phyloP scores from a whole-genome alignment of 495 filamentous ascomycete genomes.

The Xylaria sp. region DNA sequence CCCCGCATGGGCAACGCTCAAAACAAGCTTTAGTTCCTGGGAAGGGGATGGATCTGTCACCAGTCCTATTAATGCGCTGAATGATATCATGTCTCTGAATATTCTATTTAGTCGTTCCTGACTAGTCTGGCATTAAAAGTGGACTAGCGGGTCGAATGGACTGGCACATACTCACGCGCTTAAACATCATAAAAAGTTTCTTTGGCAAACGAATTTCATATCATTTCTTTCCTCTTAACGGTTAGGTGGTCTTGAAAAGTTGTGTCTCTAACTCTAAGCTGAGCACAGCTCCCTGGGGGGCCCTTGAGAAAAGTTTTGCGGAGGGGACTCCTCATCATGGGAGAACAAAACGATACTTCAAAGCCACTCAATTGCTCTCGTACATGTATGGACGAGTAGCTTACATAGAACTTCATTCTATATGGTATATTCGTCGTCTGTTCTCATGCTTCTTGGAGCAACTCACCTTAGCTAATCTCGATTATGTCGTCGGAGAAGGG shows the following conservation, averaged over 20 bases:
- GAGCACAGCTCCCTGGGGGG: no score
- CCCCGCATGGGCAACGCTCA: background rate
- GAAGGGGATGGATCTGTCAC: background rate
- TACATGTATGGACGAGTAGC: background rate
- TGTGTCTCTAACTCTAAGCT: background rate
- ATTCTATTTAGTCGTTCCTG: background rate
- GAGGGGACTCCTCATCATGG: background rate
- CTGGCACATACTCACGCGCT: background rate
- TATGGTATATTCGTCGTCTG: conserved; percentile 4
- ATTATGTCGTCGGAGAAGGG: background rate
- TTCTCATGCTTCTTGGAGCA: background rate
- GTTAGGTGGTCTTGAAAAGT: background rate
- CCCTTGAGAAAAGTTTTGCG: no score
- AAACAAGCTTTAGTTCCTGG: background rate
- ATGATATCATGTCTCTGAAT: conserved; percentile 3
- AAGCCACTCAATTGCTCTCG: background rate
- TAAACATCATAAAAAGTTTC: no score
- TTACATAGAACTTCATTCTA: conserved; percentile 1
- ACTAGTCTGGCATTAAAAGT: background rate
- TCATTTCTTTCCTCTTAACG: background rate
- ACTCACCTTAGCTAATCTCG: background rate
- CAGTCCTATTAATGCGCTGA: background rate
- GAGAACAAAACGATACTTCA: background rate
- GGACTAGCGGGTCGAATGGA: background rate
- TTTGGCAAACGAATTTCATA: no score